Evolutionary conservation across 768 basidiomycete species (phyloP).

Genomic region (Artomyces pyxidatus): DNA sequence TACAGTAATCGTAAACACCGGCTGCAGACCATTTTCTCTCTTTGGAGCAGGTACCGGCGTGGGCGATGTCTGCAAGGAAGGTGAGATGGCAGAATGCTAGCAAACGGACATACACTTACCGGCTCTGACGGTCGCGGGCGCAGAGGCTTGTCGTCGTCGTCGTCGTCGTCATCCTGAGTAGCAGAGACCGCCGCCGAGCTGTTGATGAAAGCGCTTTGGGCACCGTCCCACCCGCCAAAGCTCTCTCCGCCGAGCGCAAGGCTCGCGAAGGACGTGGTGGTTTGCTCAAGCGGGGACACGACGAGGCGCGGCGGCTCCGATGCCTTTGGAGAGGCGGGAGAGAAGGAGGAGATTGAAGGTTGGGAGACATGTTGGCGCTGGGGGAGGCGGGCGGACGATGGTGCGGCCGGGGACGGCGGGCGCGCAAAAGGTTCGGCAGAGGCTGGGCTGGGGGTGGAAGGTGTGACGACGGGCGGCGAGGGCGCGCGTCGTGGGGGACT

Average conservation of each 20-base stretch:
- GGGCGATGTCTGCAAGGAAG: neutral
- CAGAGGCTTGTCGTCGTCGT: conserved; percentile 26
- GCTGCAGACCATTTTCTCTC: conserved; percentile 43
- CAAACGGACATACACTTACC: conserved; percentile 11
- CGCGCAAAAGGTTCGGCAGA: neutral
- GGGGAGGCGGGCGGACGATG: conserved; percentile 14
- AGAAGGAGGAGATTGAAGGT: conserved; percentile 4
- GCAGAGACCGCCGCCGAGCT: conserved; percentile 21
- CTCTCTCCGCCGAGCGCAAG: conserved; percentile 41
- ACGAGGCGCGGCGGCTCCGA: conserved; percentile 13
- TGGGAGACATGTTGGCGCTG: conserved; percentile 11
- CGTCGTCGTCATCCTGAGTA: conserved; percentile 11
- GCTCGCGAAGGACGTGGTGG: conserved; percentile 30
- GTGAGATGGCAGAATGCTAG: neutral
- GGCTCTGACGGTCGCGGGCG: conserved; percentile 19
- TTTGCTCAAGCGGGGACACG: conserved; percentile 24
- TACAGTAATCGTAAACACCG: conserved; percentile 82
- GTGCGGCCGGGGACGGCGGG: conserved; percentile 9
- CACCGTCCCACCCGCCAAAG: conserved; percentile 42
- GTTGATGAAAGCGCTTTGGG: conserved; percentile 18
- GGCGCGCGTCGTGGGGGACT: conserved; percentile 67
- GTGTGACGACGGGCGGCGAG: neutral
- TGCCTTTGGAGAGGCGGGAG: neutral
- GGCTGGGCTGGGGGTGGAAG: neutral
- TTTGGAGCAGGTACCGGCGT: conserved; percentile 13